Conservation (phyloP, 2,329 filamentous ascomycete species). For the Diplodia mutila region DNA sequence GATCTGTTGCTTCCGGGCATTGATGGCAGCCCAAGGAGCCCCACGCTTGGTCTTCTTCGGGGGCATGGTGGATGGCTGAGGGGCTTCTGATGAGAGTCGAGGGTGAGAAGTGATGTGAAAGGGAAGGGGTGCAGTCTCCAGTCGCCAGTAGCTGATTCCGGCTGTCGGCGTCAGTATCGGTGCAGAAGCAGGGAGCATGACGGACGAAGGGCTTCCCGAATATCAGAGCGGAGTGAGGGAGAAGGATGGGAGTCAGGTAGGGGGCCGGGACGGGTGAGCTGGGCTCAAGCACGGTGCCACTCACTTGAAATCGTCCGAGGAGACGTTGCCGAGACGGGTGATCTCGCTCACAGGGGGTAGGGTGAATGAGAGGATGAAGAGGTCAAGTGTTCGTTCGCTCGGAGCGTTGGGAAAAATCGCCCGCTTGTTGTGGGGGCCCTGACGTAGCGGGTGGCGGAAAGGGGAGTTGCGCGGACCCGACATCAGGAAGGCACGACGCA, state of each 20-base stretch:
- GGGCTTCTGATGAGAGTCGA: too few relatives aligned
- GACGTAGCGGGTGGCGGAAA: neutral
- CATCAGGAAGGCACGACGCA: neutral
- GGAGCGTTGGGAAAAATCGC: neutral
- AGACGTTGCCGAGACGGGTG: neutral
- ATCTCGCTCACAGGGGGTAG: neutral
- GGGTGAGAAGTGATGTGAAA: too few relatives aligned
- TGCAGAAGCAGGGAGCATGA: too few relatives aligned
- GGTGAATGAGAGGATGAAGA: neutral
- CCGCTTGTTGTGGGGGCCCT: neutral
- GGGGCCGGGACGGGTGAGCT: neutral
- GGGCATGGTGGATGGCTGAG: neutral
- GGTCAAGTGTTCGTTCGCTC: neutral
- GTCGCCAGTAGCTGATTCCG: too few relatives aligned
- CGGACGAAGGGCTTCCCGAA: too few relatives aligned
- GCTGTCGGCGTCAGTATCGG: too few relatives aligned
- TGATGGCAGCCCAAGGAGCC: neutral
- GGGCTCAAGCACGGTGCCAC: neutral
- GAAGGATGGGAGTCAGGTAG: too few relatives aligned
- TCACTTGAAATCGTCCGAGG: neutral
- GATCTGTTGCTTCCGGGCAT: neutral
- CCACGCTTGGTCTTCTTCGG: neutral
- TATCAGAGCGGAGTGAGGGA: too few relatives aligned
- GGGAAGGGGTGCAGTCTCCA: too few relatives aligned
- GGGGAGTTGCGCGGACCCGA: neutral